Evolutionary conservation across 2,329 filamentous ascomycete species (phyloP).

Genomic region (Penicillium sp.): DNA sequence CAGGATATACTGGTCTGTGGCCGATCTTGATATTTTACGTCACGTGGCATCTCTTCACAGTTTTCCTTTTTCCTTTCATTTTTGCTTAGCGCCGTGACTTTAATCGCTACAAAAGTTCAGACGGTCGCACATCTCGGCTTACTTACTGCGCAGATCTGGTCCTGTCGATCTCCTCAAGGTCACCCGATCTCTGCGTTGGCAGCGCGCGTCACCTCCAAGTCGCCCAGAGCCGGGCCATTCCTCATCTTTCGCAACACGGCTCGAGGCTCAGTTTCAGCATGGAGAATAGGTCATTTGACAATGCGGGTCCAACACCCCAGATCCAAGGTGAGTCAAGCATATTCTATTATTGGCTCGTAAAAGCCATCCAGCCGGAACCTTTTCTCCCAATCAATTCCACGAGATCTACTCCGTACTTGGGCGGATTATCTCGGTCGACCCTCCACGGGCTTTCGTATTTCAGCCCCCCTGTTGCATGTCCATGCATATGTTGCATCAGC

Average conservation of each 20-base stretch:
- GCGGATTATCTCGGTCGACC: constrained; percentile 3
- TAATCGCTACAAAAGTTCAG: neutral
- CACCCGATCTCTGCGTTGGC: constrained; percentile 38
- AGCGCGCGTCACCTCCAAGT: constrained; percentile 20
- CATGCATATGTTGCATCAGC: constrained; percentile 11
- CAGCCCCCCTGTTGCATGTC: constrained; percentile 7
- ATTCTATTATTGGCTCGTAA: constrained; percentile 4
- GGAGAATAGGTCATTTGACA: constrained; percentile 21
- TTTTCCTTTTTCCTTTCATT: neutral
- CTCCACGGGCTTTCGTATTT: constrained; percentile 5
- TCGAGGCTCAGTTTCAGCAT: constrained; percentile 9
- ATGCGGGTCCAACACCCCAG: constrained; percentile 19
- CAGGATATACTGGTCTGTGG: no score
- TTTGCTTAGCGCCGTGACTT: constrained; percentile 1
- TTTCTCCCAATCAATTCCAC: constrained; percentile 8
- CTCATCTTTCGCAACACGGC: neutral
- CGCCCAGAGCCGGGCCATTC: constrained; percentile 1
- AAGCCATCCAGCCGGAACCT: constrained; percentile 2
- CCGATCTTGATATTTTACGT: neutral
- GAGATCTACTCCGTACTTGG: constrained; percentile 7
- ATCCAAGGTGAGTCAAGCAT: constrained; percentile 14
- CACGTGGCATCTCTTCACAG: constrained; percentile 1
- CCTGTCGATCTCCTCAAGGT: constrained; percentile 30
- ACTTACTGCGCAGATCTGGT: constrained; percentile 20
- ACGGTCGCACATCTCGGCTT: constrained; percentile 14